Conservation (phyloP, 2,329 filamentous ascomycete species). For the Verticillium alfalfae region DNA sequence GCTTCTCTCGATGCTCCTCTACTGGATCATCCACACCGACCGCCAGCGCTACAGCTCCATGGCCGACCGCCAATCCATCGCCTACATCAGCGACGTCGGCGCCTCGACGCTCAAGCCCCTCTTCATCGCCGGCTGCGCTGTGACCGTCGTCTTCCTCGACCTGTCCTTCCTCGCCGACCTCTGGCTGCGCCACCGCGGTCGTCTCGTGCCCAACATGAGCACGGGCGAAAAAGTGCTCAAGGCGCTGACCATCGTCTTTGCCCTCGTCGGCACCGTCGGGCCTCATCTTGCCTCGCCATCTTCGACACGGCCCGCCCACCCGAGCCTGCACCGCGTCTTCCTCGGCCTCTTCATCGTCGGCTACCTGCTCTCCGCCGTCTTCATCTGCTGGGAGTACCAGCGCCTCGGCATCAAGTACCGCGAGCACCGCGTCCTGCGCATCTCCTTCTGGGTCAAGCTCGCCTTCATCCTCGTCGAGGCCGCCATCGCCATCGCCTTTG, state of each 20-base stretch:
- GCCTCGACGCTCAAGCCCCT: constrained; percentile 63
- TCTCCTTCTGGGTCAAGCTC: constrained; percentile 85
- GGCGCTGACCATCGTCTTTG: constrained; percentile 57
- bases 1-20: constrained; percentile 64
- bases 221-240: constrained; percentile 58
- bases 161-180: constrained; percentile 75
- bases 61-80: constrained; percentile 50
- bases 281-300: constrained; percentile 73
- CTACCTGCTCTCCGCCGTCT: constrained; percentile 80
- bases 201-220: constrained; percentile 68
- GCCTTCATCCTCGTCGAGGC: constrained; percentile 78
- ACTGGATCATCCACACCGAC: constrained; percentile 57
- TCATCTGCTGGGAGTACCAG: constrained; percentile 87
- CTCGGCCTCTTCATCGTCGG: constrained; percentile 78
- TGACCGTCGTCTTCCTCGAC: constrained; percentile 77
- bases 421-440: constrained; percentile 64
- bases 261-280: constrained; percentile 74
- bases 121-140: constrained; percentile 66
- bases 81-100: constrained; percentile 68
- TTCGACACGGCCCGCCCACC: constrained; percentile 74
- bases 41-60: constrained; percentile 57
- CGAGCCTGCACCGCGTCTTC: constrained; percentile 66
- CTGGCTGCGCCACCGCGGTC: constrained; percentile 76
- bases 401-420: constrained; percentile 69
- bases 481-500: constrained; percentile 68